Evolutionary conservation across 2,329 filamentous ascomycete species (phyloP), one percentile per base, ranked within the genome.

Genomic region (Nemania diffusa): DNA sequence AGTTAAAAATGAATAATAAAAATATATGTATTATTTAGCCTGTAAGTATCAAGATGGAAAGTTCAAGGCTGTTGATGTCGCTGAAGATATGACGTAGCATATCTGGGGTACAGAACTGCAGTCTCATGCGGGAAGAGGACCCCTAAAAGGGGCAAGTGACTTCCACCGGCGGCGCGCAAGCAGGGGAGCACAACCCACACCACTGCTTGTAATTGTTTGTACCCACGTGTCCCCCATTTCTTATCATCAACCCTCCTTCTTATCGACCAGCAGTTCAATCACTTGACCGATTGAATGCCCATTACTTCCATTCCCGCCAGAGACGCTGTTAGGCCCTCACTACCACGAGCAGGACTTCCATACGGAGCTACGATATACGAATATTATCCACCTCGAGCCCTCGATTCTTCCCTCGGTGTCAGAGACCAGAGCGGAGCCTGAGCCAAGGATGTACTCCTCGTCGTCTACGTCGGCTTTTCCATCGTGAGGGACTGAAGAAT

Each of bases 401-500:
- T 37, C 34, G 6, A 37, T 37, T 37, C n/a, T n/a, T n/a, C n/a
- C n/a, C n/a, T n/a, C n/a, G n/a, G n/a, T n/a, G n/a, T n/a, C n/a
- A n/a, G n/a, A n/a, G n/a, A n/a, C n/a, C n/a, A n/a, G n/a, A n/a
- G n/a, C n/a, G n/a, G n/a, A n/a, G n/a, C n/a, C n/a, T n/a, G n/a
- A 52, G 46, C 46, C 37, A 55, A 69, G 58, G 29, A 69, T 69
- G 68, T 46, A 13, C 57, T 67, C 40, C 32, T 24, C 40, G 27
- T 34, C 20, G 20, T 37, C 53, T 22, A 52, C 32, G 29, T 24
- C 58, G 37, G 22, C 46, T 22, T 46, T 52, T 59, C 50, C 22
- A 44, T 32, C 20, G 56, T 26, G 53, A 69, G 32, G 67, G 50
- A 65, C 48, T 32, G 53, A 63, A 65, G 24, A 20, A 69, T 69